Conservation (phyloP, 352 stramenopile genomes). For the Pythium aristosporum region DNA sequence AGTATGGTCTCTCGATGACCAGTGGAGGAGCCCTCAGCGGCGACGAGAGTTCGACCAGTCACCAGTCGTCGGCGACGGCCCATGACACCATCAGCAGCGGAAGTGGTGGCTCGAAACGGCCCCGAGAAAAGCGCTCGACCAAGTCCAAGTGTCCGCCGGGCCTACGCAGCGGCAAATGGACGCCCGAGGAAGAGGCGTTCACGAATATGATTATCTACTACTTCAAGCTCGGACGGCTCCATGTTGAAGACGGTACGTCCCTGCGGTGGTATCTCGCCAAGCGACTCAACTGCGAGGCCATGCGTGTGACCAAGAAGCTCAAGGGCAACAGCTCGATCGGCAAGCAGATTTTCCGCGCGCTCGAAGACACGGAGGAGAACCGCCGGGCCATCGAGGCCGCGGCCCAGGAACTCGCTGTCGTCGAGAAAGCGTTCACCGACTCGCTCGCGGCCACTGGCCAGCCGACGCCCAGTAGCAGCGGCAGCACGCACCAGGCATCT, state of each 20-base stretch:
- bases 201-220: conserved; percentile 87
- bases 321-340: conserved; percentile 88
- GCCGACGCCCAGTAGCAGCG: not conserved
- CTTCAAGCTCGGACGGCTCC: conserved; percentile 76
- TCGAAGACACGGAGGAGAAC: conserved; percentile 66
- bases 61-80: not conserved
- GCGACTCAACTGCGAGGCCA: conserved; percentile 83
- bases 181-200: conserved; percentile 74
- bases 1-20: conserved; percentile 11
- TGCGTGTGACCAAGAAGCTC: conserved; percentile 89
- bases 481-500: not conserved
- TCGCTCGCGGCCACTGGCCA: conserved; percentile 47
- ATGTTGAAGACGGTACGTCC: conserved; percentile 82
- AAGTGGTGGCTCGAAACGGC: conserved; percentile 1
- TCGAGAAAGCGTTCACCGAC: conserved; percentile 72
- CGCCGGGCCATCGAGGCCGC: conserved; percentile 51
- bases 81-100: not conserved
- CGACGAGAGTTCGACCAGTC: conserved; percentile 27
- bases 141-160: conserved; percentile 85
- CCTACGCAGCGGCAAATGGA: conserved; percentile 86
- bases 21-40: conserved; percentile 10
- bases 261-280: conserved; percentile 86
- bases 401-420: conserved; percentile 48
- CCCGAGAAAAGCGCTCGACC: conserved; percentile 73
- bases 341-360: conserved; percentile 85